phyloP scores from a whole-genome alignment of 352 stramenopile genomes.

The Phytophthora tentaculata region DNA sequence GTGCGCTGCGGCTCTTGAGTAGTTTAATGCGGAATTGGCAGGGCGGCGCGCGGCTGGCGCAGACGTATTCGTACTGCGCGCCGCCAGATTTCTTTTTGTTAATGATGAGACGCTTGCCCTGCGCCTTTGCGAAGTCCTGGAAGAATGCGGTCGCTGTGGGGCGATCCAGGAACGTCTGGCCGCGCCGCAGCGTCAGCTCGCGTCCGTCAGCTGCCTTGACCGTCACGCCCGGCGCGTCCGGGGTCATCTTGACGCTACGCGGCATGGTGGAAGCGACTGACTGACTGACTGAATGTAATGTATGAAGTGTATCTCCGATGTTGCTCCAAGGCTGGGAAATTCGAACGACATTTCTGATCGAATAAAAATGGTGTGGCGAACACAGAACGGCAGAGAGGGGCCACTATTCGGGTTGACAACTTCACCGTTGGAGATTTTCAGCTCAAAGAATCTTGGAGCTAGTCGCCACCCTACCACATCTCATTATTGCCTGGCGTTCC shows the following conservation, averaged over 20 bases:
- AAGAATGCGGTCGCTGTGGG: conserved; percentile 42
- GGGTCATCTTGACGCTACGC: conserved; percentile 37
- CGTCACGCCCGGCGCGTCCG: conserved; percentile 40
- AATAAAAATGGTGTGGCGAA: background rate
- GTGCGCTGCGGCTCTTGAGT: conserved; percentile 45
- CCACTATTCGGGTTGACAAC: conserved; percentile 5
- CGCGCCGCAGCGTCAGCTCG: conserved; percentile 36
- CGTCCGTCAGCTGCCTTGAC: conserved; percentile 28
- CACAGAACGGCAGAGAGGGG: background rate
- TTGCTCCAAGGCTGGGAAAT: background rate
- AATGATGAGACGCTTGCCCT: conserved; percentile 46
- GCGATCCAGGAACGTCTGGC: conserved; percentile 35
- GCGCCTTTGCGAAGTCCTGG: conserved; percentile 49
- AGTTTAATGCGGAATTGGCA: conserved; percentile 46
- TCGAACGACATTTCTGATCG: background rate
- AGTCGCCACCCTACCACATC: background rate
- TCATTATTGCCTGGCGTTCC: too few species aligned
- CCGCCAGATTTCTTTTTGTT: conserved; percentile 48
- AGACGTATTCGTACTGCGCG: conserved; percentile 48
- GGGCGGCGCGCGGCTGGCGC: conserved; percentile 28
- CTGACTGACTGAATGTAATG: background rate
- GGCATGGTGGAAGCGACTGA: conserved; percentile 32
- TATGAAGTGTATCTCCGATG: conserved; percentile 1
- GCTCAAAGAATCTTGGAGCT: background rate
- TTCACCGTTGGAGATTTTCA: background rate